These are phyloP conservation scores for Oenanthe javanica DNA, from an alignment of 140 eudicot species.

Conservation along the genomic window DNA sequence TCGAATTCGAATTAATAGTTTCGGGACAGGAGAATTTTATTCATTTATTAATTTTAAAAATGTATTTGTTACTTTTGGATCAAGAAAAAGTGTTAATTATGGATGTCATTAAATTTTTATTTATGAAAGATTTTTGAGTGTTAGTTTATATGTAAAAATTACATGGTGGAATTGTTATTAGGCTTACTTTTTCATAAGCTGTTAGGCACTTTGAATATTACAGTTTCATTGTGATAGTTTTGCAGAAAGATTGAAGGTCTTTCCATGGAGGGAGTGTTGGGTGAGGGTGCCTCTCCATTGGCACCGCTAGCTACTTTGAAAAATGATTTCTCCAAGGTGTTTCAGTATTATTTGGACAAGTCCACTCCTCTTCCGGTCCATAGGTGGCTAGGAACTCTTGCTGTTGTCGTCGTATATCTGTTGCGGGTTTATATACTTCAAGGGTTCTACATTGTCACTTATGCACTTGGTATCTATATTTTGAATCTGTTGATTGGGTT, in stretches of 20 bases:
- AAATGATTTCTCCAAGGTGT: constrained; percentile 34
- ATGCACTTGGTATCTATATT: constrained; percentile 60
- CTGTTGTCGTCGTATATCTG: constrained; percentile 33
- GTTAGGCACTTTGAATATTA: background rate
- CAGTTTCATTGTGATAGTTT: background rate
- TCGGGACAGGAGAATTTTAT: background rate
- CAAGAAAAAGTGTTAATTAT: background rate
- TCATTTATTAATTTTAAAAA: too few relatives aligned
- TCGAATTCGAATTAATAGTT: background rate
- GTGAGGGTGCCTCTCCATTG: constrained; percentile 35
- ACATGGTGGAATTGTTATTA: too few relatives aligned
- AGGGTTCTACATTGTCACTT: constrained; percentile 62
- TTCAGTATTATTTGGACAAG: constrained; percentile 59
- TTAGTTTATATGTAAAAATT: background rate
- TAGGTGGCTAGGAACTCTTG: constrained; percentile 73
- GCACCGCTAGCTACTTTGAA: constrained; percentile 55
- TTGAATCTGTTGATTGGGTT: constrained; percentile 70
- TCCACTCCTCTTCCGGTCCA: constrained; percentile 51
- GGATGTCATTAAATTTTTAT: background rate
- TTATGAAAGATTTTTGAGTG: background rate
- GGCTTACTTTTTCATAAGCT: too few relatives aligned
- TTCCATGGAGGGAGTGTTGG: constrained; percentile 49
- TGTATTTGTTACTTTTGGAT: background rate
- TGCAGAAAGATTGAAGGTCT: constrained; percentile 17
- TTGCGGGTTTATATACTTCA: constrained; percentile 50